Evolutionary conservation across 805 yeast species (phyloP).

Genomic region (Lachancea waltii): DNA sequence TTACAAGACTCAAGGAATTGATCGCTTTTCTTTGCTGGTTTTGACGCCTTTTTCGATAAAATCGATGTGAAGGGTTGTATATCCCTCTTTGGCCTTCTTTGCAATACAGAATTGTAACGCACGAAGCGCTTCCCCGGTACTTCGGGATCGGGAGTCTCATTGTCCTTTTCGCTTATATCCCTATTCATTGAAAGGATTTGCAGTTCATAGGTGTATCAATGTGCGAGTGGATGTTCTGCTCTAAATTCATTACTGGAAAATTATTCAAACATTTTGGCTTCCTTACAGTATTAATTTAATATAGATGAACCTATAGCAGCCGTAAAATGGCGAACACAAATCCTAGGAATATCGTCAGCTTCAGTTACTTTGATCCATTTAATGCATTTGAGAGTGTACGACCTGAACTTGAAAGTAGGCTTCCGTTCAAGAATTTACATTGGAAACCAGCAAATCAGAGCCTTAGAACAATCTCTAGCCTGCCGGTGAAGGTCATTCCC

Average conservation of each 20-base stretch:
- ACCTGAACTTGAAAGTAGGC: constrained; percentile 23
- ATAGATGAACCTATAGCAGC: not conserved
- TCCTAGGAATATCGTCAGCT: constrained; percentile 8
- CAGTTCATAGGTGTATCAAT: too few relatives aligned
- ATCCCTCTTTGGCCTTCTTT: too few relatives aligned
- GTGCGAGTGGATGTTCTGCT: too few relatives aligned
- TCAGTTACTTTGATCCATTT: constrained; percentile 34
- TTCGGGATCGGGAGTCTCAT: not conserved
- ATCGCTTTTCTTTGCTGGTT: too few relatives aligned
- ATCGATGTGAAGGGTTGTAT: too few relatives aligned
- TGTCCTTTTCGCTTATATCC: not conserved
- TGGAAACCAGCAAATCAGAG: constrained; percentile 28
- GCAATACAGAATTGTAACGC: constrained; percentile 3
- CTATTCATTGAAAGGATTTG: not conserved
- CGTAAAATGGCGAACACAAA: not conserved
- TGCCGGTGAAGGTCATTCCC: constrained; percentile 21
- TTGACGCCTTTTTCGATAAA: too few relatives aligned
- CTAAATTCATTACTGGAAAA: too few relatives aligned
- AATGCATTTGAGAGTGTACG: constrained; percentile 27
- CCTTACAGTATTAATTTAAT: not conserved
- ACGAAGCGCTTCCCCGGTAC: not conserved
- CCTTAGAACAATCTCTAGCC: constrained; percentile 19
- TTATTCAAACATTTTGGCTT: too few relatives aligned
- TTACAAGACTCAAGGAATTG: not conserved
- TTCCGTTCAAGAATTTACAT: constrained; percentile 29